A percentile compares a stretch with the other conserved stretches of the same genome.
phyloP scores from a whole-genome alignment of 2,329 filamentous ascomycete species.

The Seiridium cupressi region DNA sequence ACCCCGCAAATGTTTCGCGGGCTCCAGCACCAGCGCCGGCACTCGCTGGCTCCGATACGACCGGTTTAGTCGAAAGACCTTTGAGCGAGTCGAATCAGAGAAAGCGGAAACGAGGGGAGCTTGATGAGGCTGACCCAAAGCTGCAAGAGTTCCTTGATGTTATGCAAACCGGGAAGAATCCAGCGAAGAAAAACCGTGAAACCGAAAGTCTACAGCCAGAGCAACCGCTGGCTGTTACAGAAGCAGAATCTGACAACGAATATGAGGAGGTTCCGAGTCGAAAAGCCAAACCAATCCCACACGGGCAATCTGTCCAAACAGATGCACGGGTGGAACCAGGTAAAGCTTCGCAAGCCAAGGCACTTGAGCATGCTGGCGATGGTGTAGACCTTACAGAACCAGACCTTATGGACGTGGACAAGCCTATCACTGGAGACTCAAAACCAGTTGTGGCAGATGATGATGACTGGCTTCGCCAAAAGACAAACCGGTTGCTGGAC shows the following conservation, averaged over 20 bases:
- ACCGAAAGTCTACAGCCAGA: conserved; percentile 26
- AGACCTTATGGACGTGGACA: background rate
- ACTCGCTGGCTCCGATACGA: background rate
- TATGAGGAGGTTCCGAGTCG: conserved; percentile 66
- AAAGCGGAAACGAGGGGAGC: conserved; percentile 67
- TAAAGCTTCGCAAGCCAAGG: background rate
- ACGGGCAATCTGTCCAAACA: background rate
- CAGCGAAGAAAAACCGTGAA: conserved; percentile 62
- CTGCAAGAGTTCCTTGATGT: conserved; percentile 82
- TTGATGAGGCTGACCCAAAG: conserved; percentile 69
- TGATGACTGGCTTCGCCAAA: conserved; percentile 87
- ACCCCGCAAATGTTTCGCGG: too few relatives aligned
- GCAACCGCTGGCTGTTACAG: conserved; percentile 41
- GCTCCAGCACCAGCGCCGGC: background rate
- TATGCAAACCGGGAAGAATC: conserved; percentile 66
- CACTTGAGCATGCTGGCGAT: background rate
- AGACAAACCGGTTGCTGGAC: conserved; percentile 83
- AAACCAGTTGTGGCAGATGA: conserved; percentile 55
- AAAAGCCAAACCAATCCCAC: background rate
- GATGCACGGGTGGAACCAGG: background rate
- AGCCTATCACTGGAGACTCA: background rate
- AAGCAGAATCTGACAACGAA: conserved; percentile 69
- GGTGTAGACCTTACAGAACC: background rate
- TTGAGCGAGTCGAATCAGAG: conserved; percentile 36
- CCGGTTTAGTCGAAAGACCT: conserved; percentile 4